These are phyloP conservation scores for Hippophae rhamnoides DNA, from an alignment of 306 rosid genomes.

Conservation along the genomic window DNA sequence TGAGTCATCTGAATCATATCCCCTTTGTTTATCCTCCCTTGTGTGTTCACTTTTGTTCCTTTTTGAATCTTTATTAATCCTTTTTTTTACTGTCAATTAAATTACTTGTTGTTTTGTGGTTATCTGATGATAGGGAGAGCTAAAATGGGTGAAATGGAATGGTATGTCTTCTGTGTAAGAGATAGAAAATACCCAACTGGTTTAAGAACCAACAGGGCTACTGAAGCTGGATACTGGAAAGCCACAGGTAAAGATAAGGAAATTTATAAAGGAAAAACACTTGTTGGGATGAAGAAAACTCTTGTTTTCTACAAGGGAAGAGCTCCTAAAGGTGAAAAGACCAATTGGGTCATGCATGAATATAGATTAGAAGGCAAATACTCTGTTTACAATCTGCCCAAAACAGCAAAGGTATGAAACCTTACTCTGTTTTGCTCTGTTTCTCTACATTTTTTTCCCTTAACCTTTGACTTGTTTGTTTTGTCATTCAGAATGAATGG, in stretches of 20 bases:
- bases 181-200: slow-evolving; percentile 88
- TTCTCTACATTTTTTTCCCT: not conserved
- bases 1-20: slow-evolving; percentile 20
- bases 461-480: slow-evolving; percentile 1
- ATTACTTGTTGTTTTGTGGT: not conserved
- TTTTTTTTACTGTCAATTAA: too few relatives aligned
- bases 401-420: slow-evolving; percentile 38
- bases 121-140: slow-evolving; percentile 44
- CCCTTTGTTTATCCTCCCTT: not conserved
- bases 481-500: slow-evolving; percentile 68
- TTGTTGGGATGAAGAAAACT: slow-evolving; percentile 92
- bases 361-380: slow-evolving; percentile 50
- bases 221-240: slow-evolving; percentile 83
- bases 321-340: slow-evolving; percentile 63
- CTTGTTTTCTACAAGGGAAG: slow-evolving; percentile 83
- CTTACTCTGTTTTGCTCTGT: not conserved
- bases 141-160: slow-evolving; percentile 73
- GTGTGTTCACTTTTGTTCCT: not conserved
- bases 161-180: slow-evolving; percentile 74
- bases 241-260: slow-evolving; percentile 92
- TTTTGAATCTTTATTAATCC: not conserved
- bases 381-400: slow-evolving; percentile 27
- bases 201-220: slow-evolving; percentile 75
- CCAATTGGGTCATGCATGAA: slow-evolving; percentile 94
- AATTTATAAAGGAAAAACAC: slow-evolving; percentile 35